Evolutionary conservation across 768 basidiomycete species (phyloP).

Genomic region (Gloeophyllum trabeum): DNA sequence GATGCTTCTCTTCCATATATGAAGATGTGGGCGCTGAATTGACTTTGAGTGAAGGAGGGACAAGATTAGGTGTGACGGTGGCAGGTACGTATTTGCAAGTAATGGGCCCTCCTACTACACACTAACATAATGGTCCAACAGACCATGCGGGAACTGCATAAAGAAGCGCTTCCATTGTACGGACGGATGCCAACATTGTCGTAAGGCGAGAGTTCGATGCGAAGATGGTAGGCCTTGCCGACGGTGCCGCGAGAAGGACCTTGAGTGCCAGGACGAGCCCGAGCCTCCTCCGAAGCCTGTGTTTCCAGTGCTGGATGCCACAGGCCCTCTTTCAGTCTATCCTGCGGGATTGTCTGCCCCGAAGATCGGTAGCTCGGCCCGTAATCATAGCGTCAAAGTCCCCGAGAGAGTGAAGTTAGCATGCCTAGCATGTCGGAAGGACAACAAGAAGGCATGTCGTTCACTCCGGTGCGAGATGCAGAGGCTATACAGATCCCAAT

Average conservation of each 20-base stretch:
- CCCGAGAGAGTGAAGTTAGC: slow-evolving; percentile 46
- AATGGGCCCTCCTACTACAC: neutral
- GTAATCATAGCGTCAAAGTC: slow-evolving; percentile 16
- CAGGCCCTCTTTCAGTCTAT: neutral
- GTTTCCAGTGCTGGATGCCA: neutral
- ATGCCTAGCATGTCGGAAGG: slow-evolving; percentile 47
- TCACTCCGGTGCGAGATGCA: neutral
- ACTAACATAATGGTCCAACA: slow-evolving; percentile 15
- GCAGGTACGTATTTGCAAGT: slow-evolving; percentile 23
- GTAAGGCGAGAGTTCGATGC: slow-evolving; percentile 35
- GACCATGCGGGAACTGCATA: slow-evolving; percentile 47
- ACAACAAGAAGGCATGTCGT: slow-evolving; percentile 48
- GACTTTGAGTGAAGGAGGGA: slow-evolving; percentile 25
- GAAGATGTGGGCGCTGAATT: slow-evolving; percentile 13
- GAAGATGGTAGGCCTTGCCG: slow-evolving; percentile 25
- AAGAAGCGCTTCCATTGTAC: slow-evolving; percentile 47
- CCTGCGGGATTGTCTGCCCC: slow-evolving; percentile 2
- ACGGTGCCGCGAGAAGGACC: slow-evolving; percentile 21
- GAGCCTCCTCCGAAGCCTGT: slow-evolving; percentile 7
- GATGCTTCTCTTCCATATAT: slow-evolving; percentile 3
- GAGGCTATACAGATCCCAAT: neutral
- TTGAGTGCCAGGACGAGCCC: slow-evolving; percentile 37
- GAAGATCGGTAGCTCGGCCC: neutral
- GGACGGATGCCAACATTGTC: slow-evolving; percentile 51
- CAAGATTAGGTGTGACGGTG: slow-evolving; percentile 52